Percentiles rank a stretch among this genome's conserved stretches.
Conservation (phyloP, 768 basidiomycete genomes). For the Terana coerulea region DNA sequence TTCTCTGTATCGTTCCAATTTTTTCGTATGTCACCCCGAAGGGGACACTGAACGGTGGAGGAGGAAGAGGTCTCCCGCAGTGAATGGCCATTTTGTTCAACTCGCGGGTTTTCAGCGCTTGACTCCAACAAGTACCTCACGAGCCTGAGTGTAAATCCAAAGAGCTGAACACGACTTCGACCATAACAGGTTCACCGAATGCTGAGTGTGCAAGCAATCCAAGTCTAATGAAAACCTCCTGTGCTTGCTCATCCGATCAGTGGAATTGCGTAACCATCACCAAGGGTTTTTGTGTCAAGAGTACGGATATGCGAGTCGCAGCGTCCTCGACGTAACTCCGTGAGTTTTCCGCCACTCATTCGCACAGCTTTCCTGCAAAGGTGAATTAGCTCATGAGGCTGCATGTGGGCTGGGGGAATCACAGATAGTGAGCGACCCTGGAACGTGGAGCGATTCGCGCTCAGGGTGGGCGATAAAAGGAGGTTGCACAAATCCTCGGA, state of each 20-base stretch:
- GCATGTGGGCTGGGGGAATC: too few species aligned
- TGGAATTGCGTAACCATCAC: too few species aligned
- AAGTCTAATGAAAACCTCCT: background rate
- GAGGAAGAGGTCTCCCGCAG: constrained; percentile 44
- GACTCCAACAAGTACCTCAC: background rate
- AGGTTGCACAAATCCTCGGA: too few species aligned
- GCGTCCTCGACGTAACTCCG: too few species aligned
- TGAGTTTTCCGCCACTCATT: too few species aligned
- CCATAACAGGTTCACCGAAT: background rate
- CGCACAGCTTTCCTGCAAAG: too few species aligned
- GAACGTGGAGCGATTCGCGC: too few species aligned
- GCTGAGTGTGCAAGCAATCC: background rate
- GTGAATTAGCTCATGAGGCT: too few species aligned
- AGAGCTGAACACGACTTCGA: background rate
- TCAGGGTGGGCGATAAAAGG: too few species aligned
- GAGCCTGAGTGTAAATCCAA: background rate
- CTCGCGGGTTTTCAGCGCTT: background rate
- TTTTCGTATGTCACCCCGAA: constrained; percentile 96
- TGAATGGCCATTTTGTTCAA: background rate
- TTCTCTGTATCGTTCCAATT: constrained; percentile 99
- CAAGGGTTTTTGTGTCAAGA: too few species aligned
- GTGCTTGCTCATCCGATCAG: background rate
- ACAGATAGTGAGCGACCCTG: too few species aligned
- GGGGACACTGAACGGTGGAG: constrained; percentile 92
- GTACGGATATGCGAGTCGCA: too few species aligned